Conservation (phyloP, 2,329 filamentous ascomycete species). For the Colletotrichum simmondsii region DNA sequence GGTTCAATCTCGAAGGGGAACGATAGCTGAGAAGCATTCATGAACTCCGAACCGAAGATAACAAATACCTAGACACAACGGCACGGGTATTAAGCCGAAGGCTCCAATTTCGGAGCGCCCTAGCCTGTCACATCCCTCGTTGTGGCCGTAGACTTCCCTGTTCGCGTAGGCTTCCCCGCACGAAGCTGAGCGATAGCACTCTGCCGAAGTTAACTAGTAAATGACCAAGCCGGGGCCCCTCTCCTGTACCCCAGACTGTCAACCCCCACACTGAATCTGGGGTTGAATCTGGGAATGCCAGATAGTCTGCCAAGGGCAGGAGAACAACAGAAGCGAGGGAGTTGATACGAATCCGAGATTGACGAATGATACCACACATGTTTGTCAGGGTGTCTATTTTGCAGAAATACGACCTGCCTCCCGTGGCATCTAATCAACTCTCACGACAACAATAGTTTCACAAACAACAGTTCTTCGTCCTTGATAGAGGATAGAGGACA, state of each 20-base stretch:
- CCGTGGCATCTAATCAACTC: background rate
- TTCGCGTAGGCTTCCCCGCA: slow-evolving; percentile 16
- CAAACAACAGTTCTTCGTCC: background rate
- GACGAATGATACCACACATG: background rate
- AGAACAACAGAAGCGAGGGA: background rate
- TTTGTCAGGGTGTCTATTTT: slow-evolving; percentile 6
- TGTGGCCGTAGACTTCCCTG: background rate
- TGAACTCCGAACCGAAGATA: slow-evolving; percentile 11
- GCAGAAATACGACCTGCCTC: slow-evolving; percentile 18
- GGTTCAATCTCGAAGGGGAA: too few relatives aligned
- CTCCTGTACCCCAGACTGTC: slow-evolving; percentile 1
- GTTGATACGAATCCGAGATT: background rate
- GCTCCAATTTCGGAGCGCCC: background rate
- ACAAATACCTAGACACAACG: background rate
- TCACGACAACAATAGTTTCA: background rate
- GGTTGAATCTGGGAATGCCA: background rate
- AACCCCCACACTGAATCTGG: slow-evolving; percentile 7
- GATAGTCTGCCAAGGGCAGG: background rate
- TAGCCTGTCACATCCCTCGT: background rate
- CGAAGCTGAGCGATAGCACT: background rate
- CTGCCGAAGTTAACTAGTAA: slow-evolving; percentile 7
- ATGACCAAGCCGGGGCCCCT: slow-evolving; percentile 17
- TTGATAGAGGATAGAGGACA: background rate
- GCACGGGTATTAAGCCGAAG: slow-evolving; percentile 16
- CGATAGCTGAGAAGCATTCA: background rate